Evolutionary conservation across 495 filamentous ascomycete species (phyloP), one percentile per base, ranked within the genome.

Genomic region (Bacidia gigantensis): DNA sequence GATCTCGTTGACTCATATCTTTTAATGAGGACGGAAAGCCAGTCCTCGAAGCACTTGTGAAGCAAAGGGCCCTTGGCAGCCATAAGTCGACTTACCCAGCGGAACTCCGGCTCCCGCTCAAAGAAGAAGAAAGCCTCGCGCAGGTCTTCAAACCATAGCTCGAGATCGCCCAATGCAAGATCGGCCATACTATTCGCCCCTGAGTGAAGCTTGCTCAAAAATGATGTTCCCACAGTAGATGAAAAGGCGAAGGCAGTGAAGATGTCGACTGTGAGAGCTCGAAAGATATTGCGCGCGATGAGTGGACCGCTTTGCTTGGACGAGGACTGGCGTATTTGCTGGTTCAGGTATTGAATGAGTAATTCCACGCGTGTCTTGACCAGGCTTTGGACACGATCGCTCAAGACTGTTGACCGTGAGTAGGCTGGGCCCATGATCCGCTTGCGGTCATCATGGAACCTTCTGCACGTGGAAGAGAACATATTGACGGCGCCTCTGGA

Each of bases 161-260:
- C 56, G 46, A 55, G 46, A 11, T 26, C 25, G 0, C 22, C 32
- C 56, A 58, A 55, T 12, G 41, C 48, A 2, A 58, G 20, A 3
- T 56, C 48, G 45, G 55, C 35, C 11, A 49, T 2, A 14, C 47
- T 58, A 18, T 58, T 58, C 12, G 52, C 29, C 11, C 56, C 56
- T 7, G 29, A 47, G 24, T 24, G 38, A 12, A 58, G 24, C 14
- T 26, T 9, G 23, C 50, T 17, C 1, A 58, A 42, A 40, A 48
- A 58, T 1, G n/a, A 7, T 5, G 56, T 58, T 10, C 56, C 53
- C 26, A 46, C 53, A 12, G 2, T 26, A 2, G 51, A 48, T 0
- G 56, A 56, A 50, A 58, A 58, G 14, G 56, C 56, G 32, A 58
- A 58, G 17, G 56, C 56, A 11, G 52, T 58, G 42, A 58, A 52